Evolutionary conservation across 768 basidiomycete species (phyloP), one percentile per base, ranked within the genome.

Genomic region (Macrolepiota fuliginosa): DNA sequence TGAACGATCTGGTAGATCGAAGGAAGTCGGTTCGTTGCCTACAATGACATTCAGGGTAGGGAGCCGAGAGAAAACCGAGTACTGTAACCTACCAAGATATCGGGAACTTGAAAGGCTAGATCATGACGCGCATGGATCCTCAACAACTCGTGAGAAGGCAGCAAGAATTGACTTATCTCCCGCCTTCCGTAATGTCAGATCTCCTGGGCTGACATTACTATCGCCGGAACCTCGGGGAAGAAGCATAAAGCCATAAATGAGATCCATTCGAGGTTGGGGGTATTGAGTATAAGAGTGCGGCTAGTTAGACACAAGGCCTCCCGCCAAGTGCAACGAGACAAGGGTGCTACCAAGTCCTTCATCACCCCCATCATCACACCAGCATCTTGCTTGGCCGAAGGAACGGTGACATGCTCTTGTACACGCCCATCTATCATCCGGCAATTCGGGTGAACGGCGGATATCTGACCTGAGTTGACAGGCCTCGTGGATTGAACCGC

Each of bases 21-120:
- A 68, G 62, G 63, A 22, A 57, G 64, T 66, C 62, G 64, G 67
- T 35, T 59, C 58, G 46, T 66, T 54, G 56, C 67, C 64, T 61
- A 63, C 65, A 57, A 56, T 63, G 65, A 36, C 29, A 63, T 39
- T 67, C 65, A 70, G 70, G 69, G 69, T 63, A 71, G 53, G 58
- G 64, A 70, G 57, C 64, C 71, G 70, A 73, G 68, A 66, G 68
- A 71, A 71, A 71, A 50, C 65, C 55, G 65, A 62, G 64, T 62
- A 64, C 58, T 56, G 52, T 62, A 64, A 59, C 50, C 64, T 65
- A 66, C 65, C 68, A 69, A 68, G 65, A 69, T 61, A 61, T 66
- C 67, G 67, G 68, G 29, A 32, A 32, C 29, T 32, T 32, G 29
- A 65, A 63, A 24, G 59, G 45, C 67, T 53, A 64, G 62, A 73